phyloP scores from a whole-genome alignment of 2,329 filamentous ascomycete species.

The Aspergillus hiratsukae region DNA sequence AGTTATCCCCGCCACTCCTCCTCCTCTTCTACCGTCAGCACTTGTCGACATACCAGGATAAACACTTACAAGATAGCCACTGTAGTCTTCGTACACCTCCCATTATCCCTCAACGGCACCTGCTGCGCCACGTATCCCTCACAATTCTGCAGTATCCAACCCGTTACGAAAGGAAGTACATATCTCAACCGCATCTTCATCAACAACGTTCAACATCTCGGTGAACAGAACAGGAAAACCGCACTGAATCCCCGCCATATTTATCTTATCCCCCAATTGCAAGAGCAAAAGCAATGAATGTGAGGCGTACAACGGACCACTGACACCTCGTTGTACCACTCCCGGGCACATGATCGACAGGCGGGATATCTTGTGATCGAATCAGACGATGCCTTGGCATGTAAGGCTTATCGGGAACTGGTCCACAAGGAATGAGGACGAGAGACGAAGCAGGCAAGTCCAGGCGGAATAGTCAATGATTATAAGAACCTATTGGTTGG shows the following conservation, averaged over 20 bases:
- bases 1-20: conserved; percentile 59
- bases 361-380: conserved; percentile 1
- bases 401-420: neutral
- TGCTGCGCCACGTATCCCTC: conserved; percentile 17
- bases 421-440: neutral
- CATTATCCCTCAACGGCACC: conserved; percentile 8
- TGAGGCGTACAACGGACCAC: neutral
- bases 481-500: neutral
- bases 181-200: neutral
- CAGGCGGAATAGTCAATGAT: conserved; percentile 4
- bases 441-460: conserved; percentile 10
- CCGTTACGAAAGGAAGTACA: neutral
- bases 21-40: conserved; percentile 39
- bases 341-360: conserved; percentile 1
- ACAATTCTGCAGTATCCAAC: neutral
- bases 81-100: conserved; percentile 26
- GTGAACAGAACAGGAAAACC: too few relatives aligned
- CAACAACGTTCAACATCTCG: too few relatives aligned
- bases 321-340: neutral
- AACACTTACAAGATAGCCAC: conserved; percentile 31
- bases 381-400: conserved; percentile 4
- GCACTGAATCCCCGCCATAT: neutral
- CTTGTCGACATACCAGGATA: neutral
- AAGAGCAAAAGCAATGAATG: neutral
- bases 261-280: neutral